Percentiles rank a stretch among this genome's conserved stretches.
These are phyloP conservation scores for Rhodomyrtus psidioides DNA, from an alignment of 441 rosid species.

Conservation along the genomic window DNA sequence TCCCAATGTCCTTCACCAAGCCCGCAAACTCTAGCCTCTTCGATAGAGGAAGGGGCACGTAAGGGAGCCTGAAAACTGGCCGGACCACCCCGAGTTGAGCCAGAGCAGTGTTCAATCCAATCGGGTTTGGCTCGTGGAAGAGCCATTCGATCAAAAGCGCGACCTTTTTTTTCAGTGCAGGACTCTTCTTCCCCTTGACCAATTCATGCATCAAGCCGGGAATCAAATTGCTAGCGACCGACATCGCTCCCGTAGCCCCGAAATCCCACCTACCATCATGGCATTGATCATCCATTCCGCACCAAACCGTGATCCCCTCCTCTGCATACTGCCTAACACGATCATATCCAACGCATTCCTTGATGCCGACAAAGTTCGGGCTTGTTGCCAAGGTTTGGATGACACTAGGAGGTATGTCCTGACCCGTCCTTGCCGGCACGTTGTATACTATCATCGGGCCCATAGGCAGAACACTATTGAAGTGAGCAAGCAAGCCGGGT, in stretches of 20 bases:
- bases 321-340: slow-evolving; percentile 50
- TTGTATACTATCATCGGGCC: slow-evolving; percentile 88
- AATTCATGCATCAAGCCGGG: slow-evolving; percentile 58
- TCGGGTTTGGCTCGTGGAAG: slow-evolving; percentile 72
- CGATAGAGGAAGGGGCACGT: slow-evolving; percentile 58
- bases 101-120: slow-evolving; percentile 76
- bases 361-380: slow-evolving; percentile 60
- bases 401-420: slow-evolving; percentile 67
- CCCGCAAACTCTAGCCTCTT: slow-evolving; percentile 64
- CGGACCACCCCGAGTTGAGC: slow-evolving; percentile 81
- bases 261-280: slow-evolving; percentile 75
- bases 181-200: slow-evolving; percentile 56
- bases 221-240: slow-evolving; percentile 69
- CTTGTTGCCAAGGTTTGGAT: slow-evolving; percentile 40
- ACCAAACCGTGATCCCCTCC: slow-evolving; percentile 69
- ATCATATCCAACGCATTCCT: slow-evolving; percentile 79
- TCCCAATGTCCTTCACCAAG: slow-evolving; percentile 59
- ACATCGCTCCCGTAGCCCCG: slow-evolving; percentile 71
- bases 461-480: slow-evolving; percentile 60
- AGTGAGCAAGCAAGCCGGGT: slow-evolving; percentile 66
- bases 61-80: slow-evolving; percentile 83
- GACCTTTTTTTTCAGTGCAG: slow-evolving; percentile 43
- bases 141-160: slow-evolving; percentile 71
- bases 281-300: slow-evolving; percentile 80
- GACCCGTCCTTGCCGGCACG: slow-evolving; percentile 80